Evolutionary conservation across 257 asterid genomes (phyloP).

Genomic region (Asclepias syriaca): DNA sequence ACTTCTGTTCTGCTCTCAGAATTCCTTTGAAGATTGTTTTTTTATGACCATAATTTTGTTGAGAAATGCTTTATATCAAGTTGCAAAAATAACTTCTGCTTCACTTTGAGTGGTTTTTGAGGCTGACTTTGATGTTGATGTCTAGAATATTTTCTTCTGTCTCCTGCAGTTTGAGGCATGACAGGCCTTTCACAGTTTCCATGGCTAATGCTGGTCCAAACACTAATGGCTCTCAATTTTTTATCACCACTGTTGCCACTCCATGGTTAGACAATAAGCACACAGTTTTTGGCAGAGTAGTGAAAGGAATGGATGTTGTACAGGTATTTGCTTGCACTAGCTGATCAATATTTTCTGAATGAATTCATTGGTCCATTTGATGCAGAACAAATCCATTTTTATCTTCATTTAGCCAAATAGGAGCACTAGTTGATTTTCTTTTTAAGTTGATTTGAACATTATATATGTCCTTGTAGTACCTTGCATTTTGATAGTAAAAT

Average conservation of each 20-base stretch:
- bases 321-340: constrained; percentile 51
- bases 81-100: background rate
- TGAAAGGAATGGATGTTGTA: constrained; percentile 96
- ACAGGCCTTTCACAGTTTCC: constrained; percentile 90
- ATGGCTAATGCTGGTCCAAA: constrained; percentile 99
- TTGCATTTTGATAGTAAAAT: no score
- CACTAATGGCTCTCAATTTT: constrained; percentile 95
- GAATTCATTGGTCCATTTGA: background rate
- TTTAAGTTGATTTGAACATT: background rate
- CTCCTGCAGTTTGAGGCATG: constrained; percentile 83
- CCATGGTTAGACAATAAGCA: constrained; percentile 99
- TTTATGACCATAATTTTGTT: background rate
- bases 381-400: background rate
- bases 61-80: background rate
- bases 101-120: background rate
- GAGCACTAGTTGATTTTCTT: background rate
- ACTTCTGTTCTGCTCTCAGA: background rate
- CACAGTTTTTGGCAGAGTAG: constrained; percentile 94
- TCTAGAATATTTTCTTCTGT: constrained; percentile 1
- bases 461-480: no score
- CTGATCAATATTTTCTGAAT: background rate
- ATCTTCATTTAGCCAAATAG: background rate
- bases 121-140: background rate
- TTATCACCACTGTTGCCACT: constrained; percentile 93
- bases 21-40: background rate